Conservation (phyloP, 805 yeast species). For the Candida alai region DNA sequence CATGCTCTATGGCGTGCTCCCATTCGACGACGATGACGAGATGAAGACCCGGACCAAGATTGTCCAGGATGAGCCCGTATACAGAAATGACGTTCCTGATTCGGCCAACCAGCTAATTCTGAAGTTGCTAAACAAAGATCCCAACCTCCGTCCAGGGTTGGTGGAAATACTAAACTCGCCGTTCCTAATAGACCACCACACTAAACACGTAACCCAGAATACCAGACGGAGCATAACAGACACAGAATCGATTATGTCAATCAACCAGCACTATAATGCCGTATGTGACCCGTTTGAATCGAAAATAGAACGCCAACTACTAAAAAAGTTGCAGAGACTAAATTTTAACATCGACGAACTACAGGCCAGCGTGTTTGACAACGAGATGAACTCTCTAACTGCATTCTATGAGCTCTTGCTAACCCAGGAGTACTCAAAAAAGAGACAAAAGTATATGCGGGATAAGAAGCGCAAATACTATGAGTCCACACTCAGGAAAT, state of each 20-base stretch:
- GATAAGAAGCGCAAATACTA: slow-evolving; percentile 30
- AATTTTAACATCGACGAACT: slow-evolving; percentile 64
- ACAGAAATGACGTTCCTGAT: slow-evolving; percentile 42
- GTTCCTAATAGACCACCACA: slow-evolving; percentile 31
- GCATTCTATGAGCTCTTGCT: slow-evolving; percentile 71
- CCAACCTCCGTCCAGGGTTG: slow-evolving; percentile 53
- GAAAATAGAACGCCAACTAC: slow-evolving; percentile 55
- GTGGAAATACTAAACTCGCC: slow-evolving; percentile 35
- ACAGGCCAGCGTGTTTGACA: slow-evolving; percentile 51
- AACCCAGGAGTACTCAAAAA: slow-evolving; percentile 45
- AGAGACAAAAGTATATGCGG: slow-evolving; percentile 26
- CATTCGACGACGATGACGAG: slow-evolving; percentile 84
- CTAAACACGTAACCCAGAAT: slow-evolving; percentile 19
- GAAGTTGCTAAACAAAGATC: slow-evolving; percentile 60
- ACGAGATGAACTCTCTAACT: slow-evolving; percentile 65
- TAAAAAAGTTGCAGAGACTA: slow-evolving; percentile 54
- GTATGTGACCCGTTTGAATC: slow-evolving; percentile 47
- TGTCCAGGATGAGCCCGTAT: slow-evolving; percentile 61
- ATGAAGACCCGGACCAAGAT: slow-evolving; percentile 56
- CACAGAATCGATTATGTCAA: slow-evolving; percentile 35
- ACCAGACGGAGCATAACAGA: slow-evolving; percentile 19
- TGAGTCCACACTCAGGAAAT: slow-evolving; percentile 29
- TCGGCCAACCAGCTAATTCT: slow-evolving; percentile 51
- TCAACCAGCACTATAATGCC: slow-evolving; percentile 34
- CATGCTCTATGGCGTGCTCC: slow-evolving; percentile 80